Evolutionary conservation across 768 basidiomycete species (phyloP), one percentile per base, ranked within the genome.

Genomic region (Mrakia gelida): DNA sequence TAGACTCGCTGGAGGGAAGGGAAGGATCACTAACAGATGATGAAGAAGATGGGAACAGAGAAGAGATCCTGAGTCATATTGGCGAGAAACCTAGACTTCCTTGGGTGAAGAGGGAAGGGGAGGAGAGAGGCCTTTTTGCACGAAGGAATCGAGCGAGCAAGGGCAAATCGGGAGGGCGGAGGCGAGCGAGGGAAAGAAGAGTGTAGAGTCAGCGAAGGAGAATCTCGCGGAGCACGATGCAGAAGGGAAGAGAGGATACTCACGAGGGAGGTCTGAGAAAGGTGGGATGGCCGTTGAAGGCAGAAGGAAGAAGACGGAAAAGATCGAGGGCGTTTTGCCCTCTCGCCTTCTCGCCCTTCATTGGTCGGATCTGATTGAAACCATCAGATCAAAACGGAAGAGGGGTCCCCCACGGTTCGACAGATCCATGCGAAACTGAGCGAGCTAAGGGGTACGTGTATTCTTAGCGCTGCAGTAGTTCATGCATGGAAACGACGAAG

Each of bases 41-140:
- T 94, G 88, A 98, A 94, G 87, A 95, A 97, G 81, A 98, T 94
- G 82, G 94, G 90, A 76, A 95, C 88, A 77, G 92, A 92, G 86
- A 97, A 97, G 75, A 95, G 86, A 82, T 90, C 88, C 80, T 88
- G 88, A 26, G 88, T 86, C 92, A 94, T 93, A 76, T 80, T 80
- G 26, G 65, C 65, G 49, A 52, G 18, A 52, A 21, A 18, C 49
- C 49, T 52, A 67, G 65, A 67, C 65, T 67, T 34, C 65, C 15
- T 21, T 21, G 65, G 65, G 10, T 6, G 16, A 67, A 34, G 30
- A 38, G 65, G 65, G 9, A 34, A 67, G 65, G 65, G 34, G 16
- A 34, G 62, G 61, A 62, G 26, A n/a, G n/a, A n/a, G n/a, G n/a
- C n/a, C n/a, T n/a, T n/a, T n/a, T n/a, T n/a, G n/a, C n/a, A n/a